Evolutionary conservation across 768 basidiomycete species (phyloP).

Genomic region (Collybiopsis confluens): DNA sequence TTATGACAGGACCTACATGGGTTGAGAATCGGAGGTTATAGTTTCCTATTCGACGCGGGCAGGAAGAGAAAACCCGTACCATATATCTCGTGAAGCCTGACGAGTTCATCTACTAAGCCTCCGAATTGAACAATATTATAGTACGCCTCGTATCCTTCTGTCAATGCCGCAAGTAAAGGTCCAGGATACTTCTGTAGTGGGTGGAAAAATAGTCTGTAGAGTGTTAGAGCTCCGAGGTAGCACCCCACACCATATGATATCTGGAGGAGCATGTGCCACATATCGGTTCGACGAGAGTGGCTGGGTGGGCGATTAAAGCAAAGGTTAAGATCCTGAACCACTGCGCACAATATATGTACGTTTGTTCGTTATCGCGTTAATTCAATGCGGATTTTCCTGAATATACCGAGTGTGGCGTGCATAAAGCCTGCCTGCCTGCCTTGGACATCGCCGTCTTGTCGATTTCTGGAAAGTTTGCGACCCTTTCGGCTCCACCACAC

Average conservation of each 20-base stretch:
- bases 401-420: too few species aligned
- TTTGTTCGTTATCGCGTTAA: too few species aligned
- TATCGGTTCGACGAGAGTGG: too few species aligned
- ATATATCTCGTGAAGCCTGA: conserved; percentile 21
- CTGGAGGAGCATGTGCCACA: not conserved
- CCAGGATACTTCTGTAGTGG: conserved; percentile 27
- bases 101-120: conserved; percentile 22
- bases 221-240: not conserved
- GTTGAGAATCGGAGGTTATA: too few species aligned
- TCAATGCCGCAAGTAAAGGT: conserved; percentile 23
- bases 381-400: too few species aligned
- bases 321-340: too few species aligned
- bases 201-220: conserved; percentile 22
- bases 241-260: not conserved
- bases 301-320: too few species aligned
- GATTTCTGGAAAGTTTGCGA: too few species aligned
- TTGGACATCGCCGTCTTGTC: too few species aligned
- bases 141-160: conserved; percentile 22
- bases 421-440: too few species aligned
- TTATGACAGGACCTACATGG: conserved; percentile 18
- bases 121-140: conserved; percentile 24
- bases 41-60: not conserved
- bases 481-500: too few species aligned
- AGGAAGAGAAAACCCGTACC: conserved; percentile 10
- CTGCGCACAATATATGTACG: too few species aligned